Conservation (phyloP, 495 filamentous ascomycete genomes). For the Penicillium crystallinum region DNA sequence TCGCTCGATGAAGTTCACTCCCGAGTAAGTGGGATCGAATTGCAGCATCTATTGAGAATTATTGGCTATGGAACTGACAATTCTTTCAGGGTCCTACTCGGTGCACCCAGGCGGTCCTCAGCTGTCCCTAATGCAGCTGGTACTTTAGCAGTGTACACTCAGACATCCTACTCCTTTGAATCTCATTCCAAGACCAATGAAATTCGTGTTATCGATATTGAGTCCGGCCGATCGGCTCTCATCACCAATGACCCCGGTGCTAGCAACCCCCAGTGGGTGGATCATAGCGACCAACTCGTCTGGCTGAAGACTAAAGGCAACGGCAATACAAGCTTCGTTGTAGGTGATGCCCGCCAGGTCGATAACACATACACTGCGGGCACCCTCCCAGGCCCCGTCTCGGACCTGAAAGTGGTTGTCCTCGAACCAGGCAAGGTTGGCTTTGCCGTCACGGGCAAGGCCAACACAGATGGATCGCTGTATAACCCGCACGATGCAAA, state of each 20-base stretch:
- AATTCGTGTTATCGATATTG: conserved; percentile 69
- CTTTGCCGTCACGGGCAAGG: conserved; percentile 61
- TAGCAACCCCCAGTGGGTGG: conserved; percentile 74
- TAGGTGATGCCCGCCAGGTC: conserved; percentile 52
- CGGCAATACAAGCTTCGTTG: conserved; percentile 60
- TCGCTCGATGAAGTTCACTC: conserved; percentile 65
- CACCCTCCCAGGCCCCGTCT: conserved; percentile 60
- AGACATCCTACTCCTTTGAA: conserved; percentile 78
- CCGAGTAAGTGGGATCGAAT: conserved; percentile 48
- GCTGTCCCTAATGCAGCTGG: conserved; percentile 71
- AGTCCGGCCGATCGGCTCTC: conserved; percentile 58
- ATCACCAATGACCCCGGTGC: conserved; percentile 59
- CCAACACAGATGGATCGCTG: conserved; percentile 51
- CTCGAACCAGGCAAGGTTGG: conserved; percentile 61
- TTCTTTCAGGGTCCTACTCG: conserved; percentile 60
- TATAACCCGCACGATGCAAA: conserved; percentile 52
- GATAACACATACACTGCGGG: conserved; percentile 57
- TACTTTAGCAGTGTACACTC: conserved; percentile 64
- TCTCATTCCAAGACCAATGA: conserved; percentile 68
- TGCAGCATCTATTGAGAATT: not conserved
- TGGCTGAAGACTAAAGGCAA: conserved; percentile 61
- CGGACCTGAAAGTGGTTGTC: conserved; percentile 66
- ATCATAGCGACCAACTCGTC: conserved; percentile 55
- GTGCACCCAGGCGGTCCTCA: conserved; percentile 72
- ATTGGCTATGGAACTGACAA: conserved; percentile 5